phyloP scores from a whole-genome alignment of 148 eudicot genomes.

The Arctostaphylos glauca region DNA sequence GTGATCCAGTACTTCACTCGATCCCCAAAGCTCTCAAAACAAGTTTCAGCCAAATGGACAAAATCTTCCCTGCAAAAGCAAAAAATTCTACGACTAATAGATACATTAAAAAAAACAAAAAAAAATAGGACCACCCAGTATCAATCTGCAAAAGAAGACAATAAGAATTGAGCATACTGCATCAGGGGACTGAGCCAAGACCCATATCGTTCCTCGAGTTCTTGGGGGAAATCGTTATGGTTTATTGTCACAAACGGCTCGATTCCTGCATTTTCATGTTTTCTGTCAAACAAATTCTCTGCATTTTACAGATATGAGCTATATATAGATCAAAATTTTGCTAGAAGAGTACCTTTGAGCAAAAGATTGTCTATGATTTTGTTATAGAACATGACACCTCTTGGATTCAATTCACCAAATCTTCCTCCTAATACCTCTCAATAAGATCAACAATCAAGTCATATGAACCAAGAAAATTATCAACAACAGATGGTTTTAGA shows the following conservation, averaged over 20 bases:
- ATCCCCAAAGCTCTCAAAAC: slow-evolving; percentile 69
- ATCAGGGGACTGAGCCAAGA: slow-evolving; percentile 77
- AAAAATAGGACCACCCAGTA: not conserved
- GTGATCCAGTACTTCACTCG: slow-evolving; percentile 76
- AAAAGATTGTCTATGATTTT: slow-evolving; percentile 56
- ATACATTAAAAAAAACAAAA: no score
- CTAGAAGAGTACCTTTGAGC: slow-evolving; percentile 42
- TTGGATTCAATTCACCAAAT: slow-evolving; percentile 52
- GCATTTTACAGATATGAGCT: no score
- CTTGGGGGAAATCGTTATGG: slow-evolving; percentile 70
- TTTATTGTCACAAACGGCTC: slow-evolving; percentile 78
- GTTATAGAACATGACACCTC: slow-evolving; percentile 62
- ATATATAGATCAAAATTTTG: not conserved
- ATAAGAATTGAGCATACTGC: slow-evolving; percentile 44
- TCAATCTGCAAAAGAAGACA: not conserved
- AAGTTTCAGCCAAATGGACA: slow-evolving; percentile 54
- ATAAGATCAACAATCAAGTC: slow-evolving; percentile 8
- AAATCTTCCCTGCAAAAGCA: slow-evolving; percentile 58
- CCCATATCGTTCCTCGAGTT: slow-evolving; percentile 62
- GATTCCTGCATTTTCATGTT: slow-evolving; percentile 43
- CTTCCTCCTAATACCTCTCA: slow-evolving; percentile 46
- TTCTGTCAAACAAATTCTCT: not conserved
- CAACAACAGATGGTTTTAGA: no score
- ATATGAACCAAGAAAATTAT: not conserved
- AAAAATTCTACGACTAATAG: no score